phyloP scores from a whole-genome alignment of 345 rosid species.

The Pseudoturritis turrita region DNA sequence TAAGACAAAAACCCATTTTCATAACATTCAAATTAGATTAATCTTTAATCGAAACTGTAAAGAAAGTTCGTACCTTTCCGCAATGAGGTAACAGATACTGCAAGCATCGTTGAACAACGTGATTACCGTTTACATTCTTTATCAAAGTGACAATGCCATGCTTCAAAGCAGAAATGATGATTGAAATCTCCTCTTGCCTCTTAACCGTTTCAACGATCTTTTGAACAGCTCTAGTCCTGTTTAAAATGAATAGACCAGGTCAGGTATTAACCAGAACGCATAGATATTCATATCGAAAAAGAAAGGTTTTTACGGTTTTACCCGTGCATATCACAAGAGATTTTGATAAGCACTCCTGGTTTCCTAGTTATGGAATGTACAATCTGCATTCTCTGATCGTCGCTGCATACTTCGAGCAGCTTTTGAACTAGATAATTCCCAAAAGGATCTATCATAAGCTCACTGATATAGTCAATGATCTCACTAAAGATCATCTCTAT shows the following conservation, averaged over 20 bases:
- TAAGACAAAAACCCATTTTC: neutral
- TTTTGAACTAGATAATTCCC: constrained; percentile 80
- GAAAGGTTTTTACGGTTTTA: constrained; percentile 20
- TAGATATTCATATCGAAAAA: neutral
- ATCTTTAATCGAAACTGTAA: neutral
- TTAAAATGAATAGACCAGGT: neutral
- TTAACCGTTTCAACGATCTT: constrained; percentile 68
- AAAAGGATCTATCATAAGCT: constrained; percentile 72
- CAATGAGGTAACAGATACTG: constrained; percentile 51
- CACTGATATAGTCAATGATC: constrained; percentile 60
- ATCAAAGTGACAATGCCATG: constrained; percentile 62
- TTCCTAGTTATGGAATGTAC: constrained; percentile 52
- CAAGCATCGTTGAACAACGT: constrained; percentile 78
- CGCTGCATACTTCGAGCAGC: constrained; percentile 72
- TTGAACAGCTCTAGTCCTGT: constrained; percentile 81
- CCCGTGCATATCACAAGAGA: constrained; percentile 89
- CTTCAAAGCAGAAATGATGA: constrained; percentile 57
- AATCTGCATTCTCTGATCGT: constrained; percentile 56
- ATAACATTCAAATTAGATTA: neutral
- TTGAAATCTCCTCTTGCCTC: constrained; percentile 50
- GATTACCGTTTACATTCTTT: constrained; percentile 74
- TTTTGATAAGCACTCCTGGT: constrained; percentile 53
- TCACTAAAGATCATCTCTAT: constrained; percentile 58
- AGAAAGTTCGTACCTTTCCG: constrained; percentile 39
- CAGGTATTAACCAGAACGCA: neutral